Base-by-base conservation (phyloP, 805 yeast species). In the Candida parachauliodes region DNA sequence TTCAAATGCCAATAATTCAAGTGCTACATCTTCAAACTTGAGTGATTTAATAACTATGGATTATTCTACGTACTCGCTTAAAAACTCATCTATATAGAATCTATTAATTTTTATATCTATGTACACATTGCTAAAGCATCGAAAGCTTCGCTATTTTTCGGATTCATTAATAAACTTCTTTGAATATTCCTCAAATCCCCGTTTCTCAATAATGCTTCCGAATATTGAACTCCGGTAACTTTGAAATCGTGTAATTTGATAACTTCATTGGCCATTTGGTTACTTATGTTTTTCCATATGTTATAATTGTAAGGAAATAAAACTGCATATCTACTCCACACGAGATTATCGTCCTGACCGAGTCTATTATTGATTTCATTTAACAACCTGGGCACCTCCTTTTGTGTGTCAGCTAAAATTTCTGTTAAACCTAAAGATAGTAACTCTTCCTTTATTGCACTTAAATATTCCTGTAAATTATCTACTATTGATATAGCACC, bases 401-500 rank as follows among this genome's bases (percentile, higher is more conserved):
- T 70, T 43, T 64, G 65, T 0, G 63, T 60, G 48, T 86, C 95
- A 2, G 60, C 55, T 4, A 68, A 61, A 12, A 77, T 51, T 15
- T 70, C 76, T 0, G 52, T 45, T 22, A 83, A 51, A 1, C 79
- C 54, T 22, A 84, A 52, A 0, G 67, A 59, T 25, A 62, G 65
- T 31, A 93, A 60, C 56, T 89, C 96, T 14, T 79, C 81, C 36
- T 72, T 72, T 12, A 82, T 69, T 0, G 93, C 79, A 1, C 74
- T 78, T 36, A 83, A 67, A 41, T 79, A 81, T 11, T 75, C 81
- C 5, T 66, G 63, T 39, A 74, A 62, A 32, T 78, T 68, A 35
- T 87, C 84, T 8, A 80, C 65, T 2, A 93, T 69, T 0, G 86
- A 70, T 16, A 91, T 78, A 0, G 94, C 88, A 4, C 95, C 96